Conservation (phyloP, 129 eudicot species). For the Arctium minus region DNA sequence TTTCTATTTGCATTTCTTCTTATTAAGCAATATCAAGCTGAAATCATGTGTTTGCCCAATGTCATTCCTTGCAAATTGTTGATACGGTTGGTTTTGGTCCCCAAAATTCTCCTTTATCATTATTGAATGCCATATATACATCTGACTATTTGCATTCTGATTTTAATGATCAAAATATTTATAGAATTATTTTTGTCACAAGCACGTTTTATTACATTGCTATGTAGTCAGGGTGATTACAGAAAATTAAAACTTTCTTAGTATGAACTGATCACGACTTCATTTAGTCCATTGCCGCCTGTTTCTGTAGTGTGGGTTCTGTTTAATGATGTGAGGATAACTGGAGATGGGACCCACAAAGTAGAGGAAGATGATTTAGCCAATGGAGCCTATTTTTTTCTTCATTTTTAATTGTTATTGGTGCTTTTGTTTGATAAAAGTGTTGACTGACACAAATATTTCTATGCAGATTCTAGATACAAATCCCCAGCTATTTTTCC, state of each 20-base stretch:
- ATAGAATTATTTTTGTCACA: not conserved
- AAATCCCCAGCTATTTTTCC: conserved; percentile 92
- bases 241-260: not conserved
- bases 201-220: not conserved
- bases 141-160: not conserved
- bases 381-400: not conserved
- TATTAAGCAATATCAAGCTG: not conserved
- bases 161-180: not conserved
- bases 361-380: conserved; percentile 6
- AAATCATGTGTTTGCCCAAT: not conserved
- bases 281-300: not conserved
- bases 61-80: not conserved
- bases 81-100: not conserved
- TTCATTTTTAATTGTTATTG: not conserved
- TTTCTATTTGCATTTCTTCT: not conserved
- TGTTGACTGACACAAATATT: not conserved
- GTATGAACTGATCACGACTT: not conserved
- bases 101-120: not conserved
- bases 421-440: not conserved
- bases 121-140: not conserved
- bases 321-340: not conserved
- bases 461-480: conserved; percentile 86
- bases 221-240: not conserved
- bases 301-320: not conserved
- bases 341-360: conserved; percentile 4